Conservation (phyloP, 2,329 filamentous ascomycete genomes). For the Aspergillus viridinutans region DNA sequence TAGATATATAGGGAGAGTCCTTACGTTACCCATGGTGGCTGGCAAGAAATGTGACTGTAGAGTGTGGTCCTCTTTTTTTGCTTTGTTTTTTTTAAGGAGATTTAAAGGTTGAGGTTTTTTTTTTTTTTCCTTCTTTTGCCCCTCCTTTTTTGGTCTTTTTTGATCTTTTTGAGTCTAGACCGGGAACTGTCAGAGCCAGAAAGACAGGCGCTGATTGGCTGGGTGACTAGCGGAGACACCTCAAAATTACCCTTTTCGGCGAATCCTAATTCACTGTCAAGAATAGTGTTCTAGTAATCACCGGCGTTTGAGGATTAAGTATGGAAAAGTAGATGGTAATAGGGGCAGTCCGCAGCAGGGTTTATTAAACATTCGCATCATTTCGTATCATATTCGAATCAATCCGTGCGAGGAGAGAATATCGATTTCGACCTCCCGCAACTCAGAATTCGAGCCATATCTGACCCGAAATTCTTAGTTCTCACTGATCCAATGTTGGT, state of each 20-base stretch:
- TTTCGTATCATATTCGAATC: neutral
- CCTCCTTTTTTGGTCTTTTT: neutral
- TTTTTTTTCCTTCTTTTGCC: neutral
- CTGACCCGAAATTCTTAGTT: neutral
- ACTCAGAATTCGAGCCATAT: too few relatives aligned
- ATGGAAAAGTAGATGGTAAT: too few relatives aligned
- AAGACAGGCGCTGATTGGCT: neutral
- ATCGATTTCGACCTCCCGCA: neutral
- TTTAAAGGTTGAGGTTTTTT: neutral
- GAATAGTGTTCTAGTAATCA: too few relatives aligned
- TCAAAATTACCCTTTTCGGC: too few relatives aligned
- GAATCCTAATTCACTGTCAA: too few relatives aligned
- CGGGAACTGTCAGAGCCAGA: neutral
- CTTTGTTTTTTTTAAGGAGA: neutral
- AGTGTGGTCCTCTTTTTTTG: too few relatives aligned
- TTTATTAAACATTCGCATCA: too few relatives aligned
- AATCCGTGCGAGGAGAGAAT: neutral
- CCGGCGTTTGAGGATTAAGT: too few relatives aligned
- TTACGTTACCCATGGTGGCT: slow-evolving; percentile 25
- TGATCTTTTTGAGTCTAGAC: neutral
- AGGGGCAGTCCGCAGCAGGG: too few relatives aligned
- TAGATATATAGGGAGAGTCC: slow-evolving; percentile 2
- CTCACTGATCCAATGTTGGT: neutral
- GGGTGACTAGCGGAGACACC: too few relatives aligned
- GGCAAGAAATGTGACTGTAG: neutral